These are phyloP conservation scores for Spergularia azorica DNA, from an alignment of 179 eudicot genomes.

Conservation along the genomic window DNA sequence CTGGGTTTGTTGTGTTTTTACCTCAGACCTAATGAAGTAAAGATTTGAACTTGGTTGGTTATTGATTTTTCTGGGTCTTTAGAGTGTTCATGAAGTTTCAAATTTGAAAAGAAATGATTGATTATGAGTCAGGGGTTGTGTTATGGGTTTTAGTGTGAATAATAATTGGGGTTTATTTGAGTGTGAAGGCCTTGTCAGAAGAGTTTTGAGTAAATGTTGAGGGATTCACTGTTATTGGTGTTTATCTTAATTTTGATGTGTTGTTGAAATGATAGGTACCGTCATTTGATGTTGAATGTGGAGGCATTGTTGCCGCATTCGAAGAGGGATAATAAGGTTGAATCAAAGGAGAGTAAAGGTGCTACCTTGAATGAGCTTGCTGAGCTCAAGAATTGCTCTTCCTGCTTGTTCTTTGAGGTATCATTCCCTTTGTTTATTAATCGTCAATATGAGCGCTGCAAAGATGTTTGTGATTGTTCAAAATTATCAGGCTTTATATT, in stretches of 20 bases:
- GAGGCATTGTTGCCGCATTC: slow-evolving; percentile 78
- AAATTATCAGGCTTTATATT: neutral
- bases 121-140: too few relatives aligned
- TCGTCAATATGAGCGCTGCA: neutral
- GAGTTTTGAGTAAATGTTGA: neutral
- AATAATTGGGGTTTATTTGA: too few relatives aligned
- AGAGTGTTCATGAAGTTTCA: too few relatives aligned
- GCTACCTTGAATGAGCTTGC: slow-evolving; percentile 89
- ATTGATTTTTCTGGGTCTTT: neutral
- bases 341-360: slow-evolving; percentile 84
- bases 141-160: too few relatives aligned
- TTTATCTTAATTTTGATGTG: neutral
- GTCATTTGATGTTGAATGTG: slow-evolving; percentile 92
- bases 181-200: too few relatives aligned
- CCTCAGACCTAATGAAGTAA: neutral
- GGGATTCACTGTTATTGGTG: neutral
- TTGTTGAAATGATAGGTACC: slow-evolving; percentile 48
- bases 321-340: slow-evolving; percentile 90
- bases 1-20: neutral
- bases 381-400: slow-evolving; percentile 84
- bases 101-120: too few relatives aligned
- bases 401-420: slow-evolving; percentile 98
- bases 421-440: neutral
- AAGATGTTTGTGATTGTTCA: neutral
- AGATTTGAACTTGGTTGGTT: neutral